Conservation (phyloP, 2,329 filamentous ascomycete genomes). For the Exutisphaerella laricina region DNA sequence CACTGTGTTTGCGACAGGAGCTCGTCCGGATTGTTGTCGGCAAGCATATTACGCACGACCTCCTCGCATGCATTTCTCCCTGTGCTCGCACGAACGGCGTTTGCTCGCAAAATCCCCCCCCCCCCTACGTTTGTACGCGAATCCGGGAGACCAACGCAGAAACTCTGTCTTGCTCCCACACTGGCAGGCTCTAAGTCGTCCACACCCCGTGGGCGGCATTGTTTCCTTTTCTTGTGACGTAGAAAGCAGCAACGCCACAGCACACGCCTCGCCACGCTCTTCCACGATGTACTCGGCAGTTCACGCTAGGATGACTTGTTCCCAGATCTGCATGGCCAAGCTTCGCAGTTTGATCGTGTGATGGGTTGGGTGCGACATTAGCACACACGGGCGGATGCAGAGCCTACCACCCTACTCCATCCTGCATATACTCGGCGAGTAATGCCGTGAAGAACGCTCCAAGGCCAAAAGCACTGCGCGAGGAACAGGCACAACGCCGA, state of each 20-base stretch:
- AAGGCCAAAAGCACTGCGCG: no score
- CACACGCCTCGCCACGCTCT: not conserved
- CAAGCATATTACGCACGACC: not conserved
- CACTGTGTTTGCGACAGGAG: not conserved
- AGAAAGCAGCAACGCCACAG: not conserved
- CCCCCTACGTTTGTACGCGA: not conserved
- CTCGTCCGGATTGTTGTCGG: not conserved
- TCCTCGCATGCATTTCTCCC: no score
- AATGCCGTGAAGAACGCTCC: no score
- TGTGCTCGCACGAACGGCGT: not conserved
- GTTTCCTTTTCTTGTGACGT: not conserved
- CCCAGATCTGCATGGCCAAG: not conserved
- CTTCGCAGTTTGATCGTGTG: not conserved
- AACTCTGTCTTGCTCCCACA: not conserved
- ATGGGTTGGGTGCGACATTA: no score
- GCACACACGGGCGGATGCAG: no score
- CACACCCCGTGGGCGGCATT: not conserved
- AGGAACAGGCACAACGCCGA: no score
- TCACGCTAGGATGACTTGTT: not conserved
- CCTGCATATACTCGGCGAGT: no score
- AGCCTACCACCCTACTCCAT: no score
- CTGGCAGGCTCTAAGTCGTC: not conserved
- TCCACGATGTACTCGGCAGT: not conserved
- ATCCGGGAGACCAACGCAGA: not conserved
- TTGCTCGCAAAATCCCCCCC: not conserved